Conservation (phyloP, 2,329 filamentous ascomycete species). For the Clarireedia homoeocarpa region DNA sequence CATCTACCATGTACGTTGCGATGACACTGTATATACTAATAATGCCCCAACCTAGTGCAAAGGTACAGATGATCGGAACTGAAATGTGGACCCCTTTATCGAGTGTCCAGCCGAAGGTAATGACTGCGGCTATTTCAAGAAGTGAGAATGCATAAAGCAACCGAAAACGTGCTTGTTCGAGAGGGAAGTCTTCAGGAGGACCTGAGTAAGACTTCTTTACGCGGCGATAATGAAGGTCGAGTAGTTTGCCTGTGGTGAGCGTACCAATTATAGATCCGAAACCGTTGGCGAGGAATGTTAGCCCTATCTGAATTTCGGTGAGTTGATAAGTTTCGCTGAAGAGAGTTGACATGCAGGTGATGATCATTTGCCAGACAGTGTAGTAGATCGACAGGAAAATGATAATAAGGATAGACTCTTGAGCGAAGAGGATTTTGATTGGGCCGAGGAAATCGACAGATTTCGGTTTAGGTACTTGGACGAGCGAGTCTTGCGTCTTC, state of each 20-base stretch:
- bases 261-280: conserved; percentile 40
- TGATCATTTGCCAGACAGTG: conserved; percentile 25
- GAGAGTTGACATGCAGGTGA: conserved; percentile 21
- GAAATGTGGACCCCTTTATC: conserved; percentile 28
- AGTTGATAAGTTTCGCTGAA: conserved; percentile 21
- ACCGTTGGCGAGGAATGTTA: conserved; percentile 35
- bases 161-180: conserved; percentile 32
- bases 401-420: conserved; percentile 21
- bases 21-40: conserved; percentile 30
- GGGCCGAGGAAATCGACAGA: conserved; percentile 20
- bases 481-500: neutral
- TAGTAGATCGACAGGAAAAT: conserved; percentile 24
- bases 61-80: conserved; percentile 28
- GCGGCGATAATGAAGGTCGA: conserved; percentile 62
- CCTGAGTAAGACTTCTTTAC: conserved; percentile 9
- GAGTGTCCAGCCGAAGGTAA: conserved; percentile 32
- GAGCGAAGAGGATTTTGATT: conserved; percentile 20
- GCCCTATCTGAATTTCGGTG: conserved; percentile 21
- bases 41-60: conserved; percentile 30
- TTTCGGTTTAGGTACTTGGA: conserved; percentile 10
- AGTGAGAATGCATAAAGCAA: conserved; percentile 30
- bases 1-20: conserved; percentile 30
- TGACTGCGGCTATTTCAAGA: conserved; percentile 30
- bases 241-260: conserved; percentile 41
- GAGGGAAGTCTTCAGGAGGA: conserved; percentile 31